A percentile compares a stretch with the other conserved stretches of the same genome.
phyloP scores from a whole-genome alignment of 371 early-diverging fungal species.

The Apophysomyces elegans region DNA sequence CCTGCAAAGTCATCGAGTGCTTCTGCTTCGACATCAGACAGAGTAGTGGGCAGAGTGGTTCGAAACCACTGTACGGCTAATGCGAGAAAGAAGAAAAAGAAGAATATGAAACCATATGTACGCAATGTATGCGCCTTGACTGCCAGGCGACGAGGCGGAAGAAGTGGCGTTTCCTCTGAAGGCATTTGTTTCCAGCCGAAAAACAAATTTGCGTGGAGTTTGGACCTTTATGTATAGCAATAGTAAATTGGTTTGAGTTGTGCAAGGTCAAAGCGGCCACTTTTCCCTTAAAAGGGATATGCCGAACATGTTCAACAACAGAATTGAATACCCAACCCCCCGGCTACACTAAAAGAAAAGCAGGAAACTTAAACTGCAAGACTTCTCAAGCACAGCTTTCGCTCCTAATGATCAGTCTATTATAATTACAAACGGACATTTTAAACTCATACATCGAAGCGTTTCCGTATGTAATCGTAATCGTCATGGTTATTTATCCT shows the following conservation, averaged over 20 bases:
- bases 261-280: conserved; percentile 7
- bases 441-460: too few species aligned
- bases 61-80: conserved; percentile 24
- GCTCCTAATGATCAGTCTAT: too few species aligned
- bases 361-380: too few species aligned
- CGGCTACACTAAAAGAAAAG: too few species aligned
- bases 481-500: too few species aligned
- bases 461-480: too few species aligned
- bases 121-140: conserved; percentile 2
- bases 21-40: conserved; percentile 38
- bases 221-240: not conserved
- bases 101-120: conserved; percentile 22
- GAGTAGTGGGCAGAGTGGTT: conserved; percentile 38
- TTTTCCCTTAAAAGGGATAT: conserved; percentile 3
- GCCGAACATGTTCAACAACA: not conserved
- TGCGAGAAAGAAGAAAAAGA: conserved; percentile 21
- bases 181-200: not conserved
- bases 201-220: not conserved
- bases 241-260: not conserved
- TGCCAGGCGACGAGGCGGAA: not conserved
- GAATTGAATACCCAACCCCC: too few species aligned
- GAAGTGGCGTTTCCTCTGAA: conserved; percentile 5
- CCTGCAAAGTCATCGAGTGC: conserved; percentile 46
- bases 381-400: too few species aligned
- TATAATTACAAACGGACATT: too few species aligned